Evolutionary conservation across 83 land plant species (phyloP), one percentile per base, ranked within the genome.

Genomic region (Thuja plicata): DNA sequence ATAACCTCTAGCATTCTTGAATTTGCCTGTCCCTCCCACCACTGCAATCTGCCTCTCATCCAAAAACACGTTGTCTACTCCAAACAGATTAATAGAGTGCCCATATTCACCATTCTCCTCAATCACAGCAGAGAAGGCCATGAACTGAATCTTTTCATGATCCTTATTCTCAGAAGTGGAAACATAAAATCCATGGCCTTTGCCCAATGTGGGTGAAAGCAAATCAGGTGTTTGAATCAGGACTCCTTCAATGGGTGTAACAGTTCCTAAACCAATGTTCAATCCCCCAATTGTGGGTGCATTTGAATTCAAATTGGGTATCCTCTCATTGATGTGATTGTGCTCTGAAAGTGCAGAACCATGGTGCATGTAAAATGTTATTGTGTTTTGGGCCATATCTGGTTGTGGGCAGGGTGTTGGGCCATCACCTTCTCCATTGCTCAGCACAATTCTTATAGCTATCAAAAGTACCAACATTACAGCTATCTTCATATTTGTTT

Each of bases 21-120:
- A 94, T 90, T 91, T 92, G 2, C 93, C 93, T 0, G 93, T 93
- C 70, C 94, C 94, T 19, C 94, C 93, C n/a, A 93, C 78, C 21
- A 94, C 90, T 7, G 94, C 93, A 43, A 94, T 45, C 54, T 94
- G 92, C 38, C 94, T 92, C 55, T 86, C 92, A 46, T 84, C 87
- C n/a, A 91, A 48, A 3, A 89, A 92, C 1, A 88, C 86, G 40
- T 92, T 74, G 76, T 94, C 93, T 16, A 94, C 94, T 41, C 95
- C 94, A 40, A 94, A 94, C 91, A 94, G 91, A 85, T 92, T 92
- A 35, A 94, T 82, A 16, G 90, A 90, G 55, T 92, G 93, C 43
- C 55, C 91, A 21, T 80, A 78, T 11, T 82, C 93, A 19, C 87
- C 90, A 1, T 91, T 90, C 60, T 94, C 91, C 34, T 48, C 46